A percentile compares a stretch with the other conserved stretches of the same genome.
These are phyloP conservation scores for Morella rubra DNA, from an alignment of 306 rosid genomes.

Conservation along the genomic window DNA sequence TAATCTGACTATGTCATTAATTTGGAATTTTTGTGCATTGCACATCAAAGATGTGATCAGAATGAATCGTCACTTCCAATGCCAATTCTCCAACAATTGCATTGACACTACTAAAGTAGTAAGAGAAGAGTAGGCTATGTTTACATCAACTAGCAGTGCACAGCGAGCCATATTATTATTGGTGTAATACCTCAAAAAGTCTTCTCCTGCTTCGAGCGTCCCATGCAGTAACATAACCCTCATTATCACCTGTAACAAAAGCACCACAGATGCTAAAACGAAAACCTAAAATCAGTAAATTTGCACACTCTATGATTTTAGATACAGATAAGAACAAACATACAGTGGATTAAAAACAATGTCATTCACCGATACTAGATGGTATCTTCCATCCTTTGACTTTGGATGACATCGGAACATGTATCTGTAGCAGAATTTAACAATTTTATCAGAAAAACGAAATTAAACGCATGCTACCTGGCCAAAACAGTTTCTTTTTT, in stretches of 20 bases:
- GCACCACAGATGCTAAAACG: constrained; percentile 47
- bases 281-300: constrained; percentile 32
- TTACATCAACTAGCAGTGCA: not conserved
- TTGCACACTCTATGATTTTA: constrained; percentile 14
- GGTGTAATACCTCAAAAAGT: constrained; percentile 56
- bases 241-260: constrained; percentile 76
- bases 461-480: not conserved
- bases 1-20: not conserved
- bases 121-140: not conserved
- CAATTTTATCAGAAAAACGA: constrained; percentile 27
- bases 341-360: constrained; percentile 82
- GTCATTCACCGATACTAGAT: constrained; percentile 71
- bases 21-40: not conserved
- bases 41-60: not conserved
- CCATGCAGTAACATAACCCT: constrained; percentile 73
- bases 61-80: not conserved
- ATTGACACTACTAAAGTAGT: not conserved
- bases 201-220: constrained; percentile 62
- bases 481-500: not conserved
- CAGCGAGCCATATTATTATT: not conserved
- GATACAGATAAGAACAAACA: constrained; percentile 30
- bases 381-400: constrained; percentile 55
- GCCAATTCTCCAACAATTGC: not conserved
- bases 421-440: constrained; percentile 51
- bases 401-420: constrained; percentile 84